phyloP scores from a whole-genome alignment of 1,139 yeast species.

The Diutina ranongensis region DNA sequence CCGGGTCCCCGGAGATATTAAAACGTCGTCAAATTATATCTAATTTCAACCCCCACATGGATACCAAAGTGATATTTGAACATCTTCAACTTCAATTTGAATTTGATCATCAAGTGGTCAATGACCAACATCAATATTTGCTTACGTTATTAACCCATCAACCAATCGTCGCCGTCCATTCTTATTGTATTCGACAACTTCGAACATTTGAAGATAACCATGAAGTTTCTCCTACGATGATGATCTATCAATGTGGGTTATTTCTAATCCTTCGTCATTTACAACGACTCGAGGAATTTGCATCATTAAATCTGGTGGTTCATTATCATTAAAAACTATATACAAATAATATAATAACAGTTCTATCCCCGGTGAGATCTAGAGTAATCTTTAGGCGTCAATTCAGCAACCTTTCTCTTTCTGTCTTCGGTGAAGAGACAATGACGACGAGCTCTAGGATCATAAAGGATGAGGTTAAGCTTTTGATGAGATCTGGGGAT shows the following conservation, averaged over 20 bases:
- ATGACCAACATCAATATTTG: neutral
- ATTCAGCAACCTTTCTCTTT: conserved; percentile 67
- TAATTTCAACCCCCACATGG: neutral
- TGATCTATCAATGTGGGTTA: neutral
- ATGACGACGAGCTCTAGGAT: conserved; percentile 62
- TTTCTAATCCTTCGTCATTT: neutral
- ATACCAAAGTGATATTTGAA: neutral
- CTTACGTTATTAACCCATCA: neutral
- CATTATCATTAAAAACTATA: neutral
- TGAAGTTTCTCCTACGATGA: neutral
- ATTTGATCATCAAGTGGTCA: neutral
- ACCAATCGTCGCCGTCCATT: neutral
- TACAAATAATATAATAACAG: neutral
- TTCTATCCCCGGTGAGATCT: conserved; percentile 23
- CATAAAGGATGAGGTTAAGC: conserved; percentile 79
- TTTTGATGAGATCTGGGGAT: conserved; percentile 66
- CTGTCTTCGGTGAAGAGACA: conserved; percentile 82
- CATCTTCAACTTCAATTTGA: neutral
- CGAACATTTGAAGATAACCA: neutral
- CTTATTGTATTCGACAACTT: conserved; percentile 1
- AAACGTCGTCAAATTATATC: no score
- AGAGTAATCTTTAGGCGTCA: conserved; percentile 46
- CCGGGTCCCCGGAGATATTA: no score
- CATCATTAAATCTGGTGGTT: no score
- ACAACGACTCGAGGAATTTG: no score